Evolutionary conservation across 768 basidiomycete species (phyloP).

Genomic region (Pleurotus ostreatus): DNA sequence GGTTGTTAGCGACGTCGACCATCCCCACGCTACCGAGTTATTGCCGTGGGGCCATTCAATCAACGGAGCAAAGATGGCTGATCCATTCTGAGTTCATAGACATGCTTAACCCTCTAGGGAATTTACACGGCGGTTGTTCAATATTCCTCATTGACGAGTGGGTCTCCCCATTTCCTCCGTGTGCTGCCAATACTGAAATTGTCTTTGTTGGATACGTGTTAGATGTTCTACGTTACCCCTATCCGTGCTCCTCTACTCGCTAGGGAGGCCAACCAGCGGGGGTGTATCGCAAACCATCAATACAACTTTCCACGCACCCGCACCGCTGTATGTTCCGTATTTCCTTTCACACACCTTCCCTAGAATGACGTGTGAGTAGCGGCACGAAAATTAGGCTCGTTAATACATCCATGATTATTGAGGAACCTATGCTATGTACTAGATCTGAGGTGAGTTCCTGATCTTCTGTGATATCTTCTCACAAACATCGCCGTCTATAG

Average conservation of each 20-base stretch:
- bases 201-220: background rate
- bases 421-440: constrained; percentile 6
- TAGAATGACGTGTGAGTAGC: background rate
- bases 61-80: background rate
- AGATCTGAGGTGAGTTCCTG: constrained; percentile 5
- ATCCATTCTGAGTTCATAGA: constrained; percentile 25
- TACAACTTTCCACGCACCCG: constrained; percentile 6
- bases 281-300: constrained; percentile 13
- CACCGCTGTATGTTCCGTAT: background rate
- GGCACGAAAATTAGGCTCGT: background rate
- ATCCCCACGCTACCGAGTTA: background rate
- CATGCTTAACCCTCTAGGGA: constrained; percentile 48
- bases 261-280: constrained; percentile 22
- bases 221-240: constrained; percentile 52
- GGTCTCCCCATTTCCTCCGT: constrained; percentile 13
- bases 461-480: background rate
- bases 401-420: constrained; percentile 4
- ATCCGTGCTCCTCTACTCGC: constrained; percentile 20
- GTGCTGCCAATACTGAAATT: background rate
- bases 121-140: constrained; percentile 52
- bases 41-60: too few species aligned
- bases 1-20: background rate
- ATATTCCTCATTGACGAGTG: constrained; percentile 52
- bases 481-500: background rate
- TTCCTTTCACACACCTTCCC: background rate